phyloP scores from a whole-genome alignment of 441 rosid species.

The Arabidopsis hybrid region DNA sequence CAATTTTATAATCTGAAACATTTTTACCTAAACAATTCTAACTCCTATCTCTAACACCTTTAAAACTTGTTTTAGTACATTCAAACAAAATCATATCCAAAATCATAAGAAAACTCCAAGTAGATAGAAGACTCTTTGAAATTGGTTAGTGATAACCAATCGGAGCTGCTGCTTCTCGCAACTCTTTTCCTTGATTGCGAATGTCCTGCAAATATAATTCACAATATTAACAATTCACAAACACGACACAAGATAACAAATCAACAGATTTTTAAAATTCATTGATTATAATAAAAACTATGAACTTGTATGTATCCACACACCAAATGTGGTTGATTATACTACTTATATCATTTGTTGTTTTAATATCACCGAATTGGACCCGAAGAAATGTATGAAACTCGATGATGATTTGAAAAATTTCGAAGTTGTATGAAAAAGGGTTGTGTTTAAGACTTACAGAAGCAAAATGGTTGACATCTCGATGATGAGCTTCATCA shows the following conservation, averaged over 20 bases:
- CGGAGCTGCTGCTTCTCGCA: conserved; percentile 80
- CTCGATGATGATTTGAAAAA: too few species aligned
- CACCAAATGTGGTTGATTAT: not conserved
- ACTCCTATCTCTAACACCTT: not conserved
- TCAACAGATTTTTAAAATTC: not conserved
- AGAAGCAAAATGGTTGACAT: conserved; percentile 69
- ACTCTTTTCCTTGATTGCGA: conserved; percentile 70
- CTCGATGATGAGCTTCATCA: conserved; percentile 73
- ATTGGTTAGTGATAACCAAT: conserved; percentile 59
- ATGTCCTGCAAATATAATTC: conserved; percentile 62
- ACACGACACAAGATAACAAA: not conserved
- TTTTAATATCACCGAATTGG: not conserved
- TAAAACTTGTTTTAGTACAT: not conserved
- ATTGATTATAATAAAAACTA: not conserved
- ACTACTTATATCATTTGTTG: not conserved
- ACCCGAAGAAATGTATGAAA: not conserved
- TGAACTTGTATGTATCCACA: not conserved
- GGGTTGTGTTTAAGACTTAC: conserved; percentile 41
- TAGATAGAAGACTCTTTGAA: not conserved
- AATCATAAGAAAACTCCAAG: not conserved
- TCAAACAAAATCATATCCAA: not conserved
- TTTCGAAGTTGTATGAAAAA: not conserved
- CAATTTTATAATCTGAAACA: not conserved
- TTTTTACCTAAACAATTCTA: not conserved
- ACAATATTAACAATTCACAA: not conserved